Percentiles rank a stretch among this genome's conserved stretches.
These are phyloP conservation scores for Colletotrichum zoysiae DNA, from an alignment of 2,329 filamentous ascomycete species.

Conservation along the genomic window DNA sequence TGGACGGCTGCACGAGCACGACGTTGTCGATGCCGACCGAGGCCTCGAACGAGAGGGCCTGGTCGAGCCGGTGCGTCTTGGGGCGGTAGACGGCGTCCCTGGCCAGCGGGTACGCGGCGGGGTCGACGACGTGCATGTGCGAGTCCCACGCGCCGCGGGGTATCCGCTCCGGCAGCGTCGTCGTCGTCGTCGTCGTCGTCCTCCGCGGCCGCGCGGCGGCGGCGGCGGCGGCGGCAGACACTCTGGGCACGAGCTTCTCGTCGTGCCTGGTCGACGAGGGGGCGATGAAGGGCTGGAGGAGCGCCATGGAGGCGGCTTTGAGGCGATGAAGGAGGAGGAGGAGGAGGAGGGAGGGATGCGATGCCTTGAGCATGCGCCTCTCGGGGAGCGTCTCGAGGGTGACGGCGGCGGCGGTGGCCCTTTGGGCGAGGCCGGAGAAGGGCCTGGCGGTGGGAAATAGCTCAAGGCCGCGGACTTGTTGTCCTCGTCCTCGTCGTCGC, in stretches of 20 bases:
- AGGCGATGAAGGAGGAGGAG: conserved; percentile 11
- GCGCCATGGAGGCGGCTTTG: conserved; percentile 27
- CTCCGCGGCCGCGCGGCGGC: background rate
- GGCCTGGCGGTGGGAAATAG: background rate
- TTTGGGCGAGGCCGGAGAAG: conserved; percentile 18
- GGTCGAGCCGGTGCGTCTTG: conserved; percentile 59
- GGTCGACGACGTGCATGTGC: conserved; percentile 74
- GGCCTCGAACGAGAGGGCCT: conserved; percentile 65
- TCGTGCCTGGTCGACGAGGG: conserved; percentile 14
- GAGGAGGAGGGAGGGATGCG: conserved; percentile 16
- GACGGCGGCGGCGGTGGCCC: background rate
- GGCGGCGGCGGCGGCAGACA: background rate
- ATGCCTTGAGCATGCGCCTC: conserved; percentile 16
- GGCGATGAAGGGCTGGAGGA: conserved; percentile 32
- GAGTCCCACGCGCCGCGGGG: conserved; percentile 68
- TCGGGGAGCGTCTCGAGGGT: conserved; percentile 24
- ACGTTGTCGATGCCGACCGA: conserved; percentile 65
- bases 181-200: conserved; percentile 11
- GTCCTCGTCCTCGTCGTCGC: background rate
- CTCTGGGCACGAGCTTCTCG: conserved; percentile 22
- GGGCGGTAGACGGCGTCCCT: conserved; percentile 65
- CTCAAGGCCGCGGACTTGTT: conserved; percentile 2
- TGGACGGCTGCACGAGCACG: conserved; percentile 72
- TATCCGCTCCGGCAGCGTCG: conserved; percentile 46
- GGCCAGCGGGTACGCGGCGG: conserved; percentile 61